Evolutionary conservation across 1,139 yeast species (phyloP), one percentile per base, ranked within the genome.

Genomic region (Hansenula sp.): DNA sequence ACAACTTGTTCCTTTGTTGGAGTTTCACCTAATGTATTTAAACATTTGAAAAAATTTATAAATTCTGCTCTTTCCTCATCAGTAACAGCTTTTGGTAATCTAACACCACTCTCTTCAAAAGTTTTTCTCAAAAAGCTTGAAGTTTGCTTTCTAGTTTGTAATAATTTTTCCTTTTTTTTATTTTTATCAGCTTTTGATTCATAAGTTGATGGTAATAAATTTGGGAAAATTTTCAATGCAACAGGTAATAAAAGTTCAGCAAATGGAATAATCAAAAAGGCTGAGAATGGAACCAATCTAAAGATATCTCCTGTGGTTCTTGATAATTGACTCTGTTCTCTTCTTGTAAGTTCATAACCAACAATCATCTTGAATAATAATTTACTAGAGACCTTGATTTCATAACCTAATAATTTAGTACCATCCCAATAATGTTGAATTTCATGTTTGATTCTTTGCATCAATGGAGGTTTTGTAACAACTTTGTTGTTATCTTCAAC

Each of bases 381-480:
- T 64, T 88, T 87, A 34, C 92, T 79, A 1, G 96, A 86, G 27
- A 92, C 83, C 62, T 79, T 84, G 47, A 90, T 73, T 62, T 92
- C 98, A 57, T 87, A 83, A 5, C 97, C 97, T 41, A 92, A 69
- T 46, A 92, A 77, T 65, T 89, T 90, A 18, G 98, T 92, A 38
- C 98, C 98, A 54, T 82, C 86, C 87, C 96, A 89, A 63, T 90
- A 90, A 63, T 92, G 98, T 42, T 79, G 79, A 2, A 85, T 85
- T 63, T 88, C 97, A 57, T 87, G 95, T 60, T 89, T 90, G 45
- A 92, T 80, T 59, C 83, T 83, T 45, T 83, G 87, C 94, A 90
- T 81, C 18, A 86, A 39, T 1, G 89, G 69, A 32, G 64, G 63
- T 51, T 74, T 75, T 49, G n/a, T 11, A 12, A 9, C 14, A 21